These are phyloP conservation scores for Solanum chiquidenum DNA, from an alignment of 257 asterid species.

Conservation along the genomic window DNA sequence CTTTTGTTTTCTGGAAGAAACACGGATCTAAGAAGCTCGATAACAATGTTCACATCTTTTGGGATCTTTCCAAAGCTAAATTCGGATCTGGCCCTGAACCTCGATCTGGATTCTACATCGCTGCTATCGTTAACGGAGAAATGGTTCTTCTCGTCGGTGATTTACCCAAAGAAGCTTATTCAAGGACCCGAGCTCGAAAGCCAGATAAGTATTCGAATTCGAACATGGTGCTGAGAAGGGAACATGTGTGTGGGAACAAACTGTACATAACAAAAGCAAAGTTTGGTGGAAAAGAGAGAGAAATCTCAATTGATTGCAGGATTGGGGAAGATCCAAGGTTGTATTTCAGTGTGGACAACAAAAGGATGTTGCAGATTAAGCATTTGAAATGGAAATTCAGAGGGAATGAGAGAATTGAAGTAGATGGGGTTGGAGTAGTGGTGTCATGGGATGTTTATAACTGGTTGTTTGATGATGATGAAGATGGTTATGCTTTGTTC, in stretches of 20 bases:
- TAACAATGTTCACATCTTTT: slow-evolving; percentile 11
- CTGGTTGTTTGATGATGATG: slow-evolving; percentile 35
- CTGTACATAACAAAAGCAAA: slow-evolving; percentile 29
- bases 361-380: slow-evolving; percentile 35
- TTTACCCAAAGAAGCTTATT: slow-evolving; percentile 10
- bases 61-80: slow-evolving; percentile 47
- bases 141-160: slow-evolving; percentile 40
- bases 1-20: slow-evolving; percentile 28
- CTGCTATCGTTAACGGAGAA: slow-evolving; percentile 24
- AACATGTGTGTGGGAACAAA: slow-evolving; percentile 37
- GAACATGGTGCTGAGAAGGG: slow-evolving; percentile 32
- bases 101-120: slow-evolving; percentile 32
- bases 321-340: slow-evolving; percentile 27
- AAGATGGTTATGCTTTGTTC: slow-evolving; percentile 45
- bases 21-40: slow-evolving; percentile 32
- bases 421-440: slow-evolving; percentile 29
- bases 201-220: neutral
- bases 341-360: slow-evolving; percentile 19
- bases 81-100: slow-evolving; percentile 56
- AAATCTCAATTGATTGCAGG: slow-evolving; percentile 32
- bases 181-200: neutral
- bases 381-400: slow-evolving; percentile 60
- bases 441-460: slow-evolving; percentile 57
- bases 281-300: slow-evolving; percentile 24
- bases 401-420: slow-evolving; percentile 44